These are phyloP conservation scores for Xanthoconium purpureum DNA, from an alignment of 768 basidiomycete genomes.

Conservation along the genomic window DNA sequence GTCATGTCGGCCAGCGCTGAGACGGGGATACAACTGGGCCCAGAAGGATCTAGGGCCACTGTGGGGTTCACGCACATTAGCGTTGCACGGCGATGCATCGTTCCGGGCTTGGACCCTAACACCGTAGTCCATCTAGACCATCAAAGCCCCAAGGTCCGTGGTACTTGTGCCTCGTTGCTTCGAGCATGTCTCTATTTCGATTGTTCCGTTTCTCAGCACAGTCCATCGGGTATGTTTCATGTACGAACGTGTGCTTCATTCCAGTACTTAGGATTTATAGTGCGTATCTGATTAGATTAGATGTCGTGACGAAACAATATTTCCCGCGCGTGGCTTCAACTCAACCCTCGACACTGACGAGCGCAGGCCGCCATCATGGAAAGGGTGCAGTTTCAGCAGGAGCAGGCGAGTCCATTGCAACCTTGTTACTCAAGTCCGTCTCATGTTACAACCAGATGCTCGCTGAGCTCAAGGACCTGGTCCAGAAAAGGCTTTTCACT, in stretches of 20 bases:
- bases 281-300: constrained; percentile 19
- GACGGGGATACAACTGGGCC: neutral
- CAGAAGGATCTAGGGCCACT: neutral
- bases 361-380: constrained; percentile 60
- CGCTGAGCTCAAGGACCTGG: constrained; percentile 90
- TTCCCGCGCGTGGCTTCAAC: constrained; percentile 5
- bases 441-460: constrained; percentile 61
- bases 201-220: neutral
- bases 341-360: neutral
- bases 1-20: neutral
- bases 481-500: constrained; percentile 81
- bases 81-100: constrained; percentile 2
- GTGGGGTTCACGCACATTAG: constrained; percentile 5
- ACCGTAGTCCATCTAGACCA: neutral
- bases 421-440: neutral
- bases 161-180: constrained; percentile 4
- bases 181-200: constrained; percentile 5
- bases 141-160: too few species aligned
- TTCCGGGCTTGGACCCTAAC: constrained; percentile 4
- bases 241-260: neutral
- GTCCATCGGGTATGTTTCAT: neutral
- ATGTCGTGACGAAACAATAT: neutral
- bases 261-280: neutral
- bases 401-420: constrained; percentile 54
- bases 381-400: constrained; percentile 90